Conservation (phyloP, 768 basidiomycete species). For the Xerocomellus amylosporus region DNA sequence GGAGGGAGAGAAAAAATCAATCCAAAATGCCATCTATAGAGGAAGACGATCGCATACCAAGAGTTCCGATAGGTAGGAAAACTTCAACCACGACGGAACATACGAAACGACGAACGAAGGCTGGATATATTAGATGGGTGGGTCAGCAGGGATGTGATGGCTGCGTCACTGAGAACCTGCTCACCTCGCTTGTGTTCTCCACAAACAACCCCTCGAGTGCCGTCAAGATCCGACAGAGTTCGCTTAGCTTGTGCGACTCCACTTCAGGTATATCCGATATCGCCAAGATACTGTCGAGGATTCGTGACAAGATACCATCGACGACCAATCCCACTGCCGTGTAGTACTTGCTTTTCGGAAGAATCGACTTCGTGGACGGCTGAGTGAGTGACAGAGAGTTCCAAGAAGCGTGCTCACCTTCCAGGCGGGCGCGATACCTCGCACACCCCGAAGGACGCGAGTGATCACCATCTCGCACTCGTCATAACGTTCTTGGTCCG, state of each 20-base stretch:
- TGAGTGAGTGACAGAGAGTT: not conserved
- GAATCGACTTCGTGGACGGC: constrained; percentile 46
- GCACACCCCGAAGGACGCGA: constrained; percentile 60
- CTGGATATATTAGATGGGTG: constrained; percentile 30
- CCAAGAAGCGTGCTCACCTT: constrained; percentile 53
- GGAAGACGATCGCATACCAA: constrained; percentile 52
- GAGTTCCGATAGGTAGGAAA: constrained; percentile 89
- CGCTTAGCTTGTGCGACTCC: constrained; percentile 80
- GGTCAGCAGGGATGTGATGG: not conserved
- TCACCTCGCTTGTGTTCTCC: constrained; percentile 58
- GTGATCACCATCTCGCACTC: constrained; percentile 71
- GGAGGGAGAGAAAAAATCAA: constrained; percentile 8
- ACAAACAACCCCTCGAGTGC: constrained; percentile 80
- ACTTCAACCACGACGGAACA: constrained; percentile 94
- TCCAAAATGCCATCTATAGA: not conserved
- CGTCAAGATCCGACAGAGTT: constrained; percentile 76
- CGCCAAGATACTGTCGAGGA: constrained; percentile 70
- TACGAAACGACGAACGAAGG: constrained; percentile 77
- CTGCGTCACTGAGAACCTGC: constrained; percentile 10
- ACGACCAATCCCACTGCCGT: constrained; percentile 67
- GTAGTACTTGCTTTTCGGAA: constrained; percentile 73
- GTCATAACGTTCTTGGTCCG: constrained; percentile 71
- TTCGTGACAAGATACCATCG: constrained; percentile 61
- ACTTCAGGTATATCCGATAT: constrained; percentile 84
- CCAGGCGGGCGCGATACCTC: constrained; percentile 59